phyloP scores from a whole-genome alignment of 306 rosid genomes.

The Dryas drummondii region DNA sequence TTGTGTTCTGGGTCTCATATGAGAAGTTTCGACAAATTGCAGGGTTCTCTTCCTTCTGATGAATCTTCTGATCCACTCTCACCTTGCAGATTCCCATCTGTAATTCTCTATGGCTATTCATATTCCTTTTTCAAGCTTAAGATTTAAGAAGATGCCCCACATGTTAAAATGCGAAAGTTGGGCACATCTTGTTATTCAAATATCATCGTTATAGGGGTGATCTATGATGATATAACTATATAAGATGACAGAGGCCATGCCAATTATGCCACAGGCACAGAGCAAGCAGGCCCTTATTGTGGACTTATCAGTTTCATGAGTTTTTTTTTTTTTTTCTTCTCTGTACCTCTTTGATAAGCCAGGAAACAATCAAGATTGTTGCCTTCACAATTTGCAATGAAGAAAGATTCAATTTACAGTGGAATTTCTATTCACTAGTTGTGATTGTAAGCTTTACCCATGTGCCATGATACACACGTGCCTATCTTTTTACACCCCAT shows the following conservation, averaged over 20 bases:
- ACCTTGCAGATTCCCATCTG: background rate
- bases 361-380: background rate
- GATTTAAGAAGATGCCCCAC: too few species aligned
- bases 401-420: background rate
- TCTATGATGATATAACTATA: too few species aligned
- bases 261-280: background rate
- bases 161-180: too few species aligned
- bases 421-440: background rate
- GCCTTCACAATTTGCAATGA: conserved; percentile 1
- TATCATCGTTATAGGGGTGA: background rate
- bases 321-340: background rate
- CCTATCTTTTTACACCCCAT: too few species aligned
- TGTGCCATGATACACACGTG: too few species aligned
- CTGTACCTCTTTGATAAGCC: background rate
- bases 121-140: background rate
- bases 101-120: background rate
- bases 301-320: background rate
- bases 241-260: background rate
- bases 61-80: background rate
- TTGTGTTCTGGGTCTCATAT: conserved; percentile 90
- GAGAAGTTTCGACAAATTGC: conserved; percentile 78
- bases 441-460: background rate
- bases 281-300: background rate
- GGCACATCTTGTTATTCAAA: background rate
- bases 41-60: conserved; percentile 77